Evolutionary conservation across 2,329 filamentous ascomycete genomes (phyloP).

Genomic region (Pyrenophora teres): DNA sequence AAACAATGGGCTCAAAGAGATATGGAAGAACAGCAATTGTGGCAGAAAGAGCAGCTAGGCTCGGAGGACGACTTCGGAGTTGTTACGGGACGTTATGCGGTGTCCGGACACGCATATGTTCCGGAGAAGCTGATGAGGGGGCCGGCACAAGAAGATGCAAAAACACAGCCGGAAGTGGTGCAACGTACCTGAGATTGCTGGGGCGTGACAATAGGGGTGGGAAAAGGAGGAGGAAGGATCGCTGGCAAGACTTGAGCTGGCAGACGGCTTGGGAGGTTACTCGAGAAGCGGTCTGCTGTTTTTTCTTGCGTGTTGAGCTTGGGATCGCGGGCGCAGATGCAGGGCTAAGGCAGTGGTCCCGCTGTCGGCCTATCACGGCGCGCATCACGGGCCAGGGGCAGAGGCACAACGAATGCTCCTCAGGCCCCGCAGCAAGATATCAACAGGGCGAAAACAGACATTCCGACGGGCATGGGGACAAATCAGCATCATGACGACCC

Average conservation of each 20-base stretch:
- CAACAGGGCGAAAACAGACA: constrained; percentile 3
- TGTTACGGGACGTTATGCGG: constrained; percentile 21
- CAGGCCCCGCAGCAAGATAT: constrained; percentile 2
- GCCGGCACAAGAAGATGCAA: constrained; percentile 24
- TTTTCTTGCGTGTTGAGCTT: constrained; percentile 43
- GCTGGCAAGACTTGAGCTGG: constrained; percentile 22
- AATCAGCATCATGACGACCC: background rate
- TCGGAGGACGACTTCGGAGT: constrained; percentile 20
- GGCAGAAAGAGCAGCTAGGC: constrained; percentile 15
- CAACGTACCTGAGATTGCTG: constrained; percentile 45
- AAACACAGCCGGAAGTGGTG: constrained; percentile 18
- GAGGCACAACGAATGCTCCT: constrained; percentile 13
- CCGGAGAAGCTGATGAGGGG: constrained; percentile 25
- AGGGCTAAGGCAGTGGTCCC: constrained; percentile 24
- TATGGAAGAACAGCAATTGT: constrained; percentile 7
- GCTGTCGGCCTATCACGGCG: constrained; percentile 15
- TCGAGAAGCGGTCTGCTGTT: constrained; percentile 44
- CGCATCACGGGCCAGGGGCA: constrained; percentile 14
- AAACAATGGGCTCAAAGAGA: constrained; percentile 19
- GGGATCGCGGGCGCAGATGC: constrained; percentile 26
- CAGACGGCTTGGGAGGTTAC: constrained; percentile 28
- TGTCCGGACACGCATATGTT: constrained; percentile 24
- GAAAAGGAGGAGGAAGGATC: constrained; percentile 17
- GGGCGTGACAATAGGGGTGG: constrained; percentile 20
- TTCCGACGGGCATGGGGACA: constrained; percentile 1